These are phyloP conservation scores for Ophiostoma sp. DNA, from an alignment of 2,329 filamentous ascomycete species.

Conservation along the genomic window DNA sequence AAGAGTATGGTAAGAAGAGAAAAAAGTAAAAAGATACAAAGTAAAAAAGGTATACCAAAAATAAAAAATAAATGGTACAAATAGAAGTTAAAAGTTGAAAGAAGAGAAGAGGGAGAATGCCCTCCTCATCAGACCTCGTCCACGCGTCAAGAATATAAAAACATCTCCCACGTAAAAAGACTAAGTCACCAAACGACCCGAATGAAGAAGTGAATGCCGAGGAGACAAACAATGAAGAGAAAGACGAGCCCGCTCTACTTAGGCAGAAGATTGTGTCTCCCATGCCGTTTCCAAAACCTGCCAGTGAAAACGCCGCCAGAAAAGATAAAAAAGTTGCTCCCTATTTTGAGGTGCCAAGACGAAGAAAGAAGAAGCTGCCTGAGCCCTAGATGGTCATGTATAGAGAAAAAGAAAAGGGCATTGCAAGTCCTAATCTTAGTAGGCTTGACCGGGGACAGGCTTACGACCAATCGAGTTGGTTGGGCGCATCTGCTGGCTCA, in stretches of 20 bases:
- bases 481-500: constrained; percentile 38
- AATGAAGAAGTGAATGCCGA: neutral
- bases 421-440: constrained; percentile 34
- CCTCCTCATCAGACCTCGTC: neutral
- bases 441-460: constrained; percentile 58
- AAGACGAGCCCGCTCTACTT: neutral
- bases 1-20: neutral
- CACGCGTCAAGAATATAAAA: neutral
- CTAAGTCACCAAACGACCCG: neutral
- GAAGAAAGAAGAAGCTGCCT: neutral
- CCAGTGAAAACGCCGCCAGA: neutral
- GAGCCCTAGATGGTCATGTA: neutral
- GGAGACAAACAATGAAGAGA: neutral
- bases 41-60: neutral
- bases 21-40: constrained; percentile 7
- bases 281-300: neutral
- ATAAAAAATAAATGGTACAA: neutral
- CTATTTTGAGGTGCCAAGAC: neutral
- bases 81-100: neutral
- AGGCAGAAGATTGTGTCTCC: neutral
- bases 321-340: neutral
- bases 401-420: neutral
- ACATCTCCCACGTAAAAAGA: neutral
- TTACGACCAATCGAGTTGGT: constrained; percentile 53
- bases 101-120: neutral